Evolutionary conservation across 2,329 filamentous ascomycete species (phyloP).

Genomic region (Leptodontidium sp.): DNA sequence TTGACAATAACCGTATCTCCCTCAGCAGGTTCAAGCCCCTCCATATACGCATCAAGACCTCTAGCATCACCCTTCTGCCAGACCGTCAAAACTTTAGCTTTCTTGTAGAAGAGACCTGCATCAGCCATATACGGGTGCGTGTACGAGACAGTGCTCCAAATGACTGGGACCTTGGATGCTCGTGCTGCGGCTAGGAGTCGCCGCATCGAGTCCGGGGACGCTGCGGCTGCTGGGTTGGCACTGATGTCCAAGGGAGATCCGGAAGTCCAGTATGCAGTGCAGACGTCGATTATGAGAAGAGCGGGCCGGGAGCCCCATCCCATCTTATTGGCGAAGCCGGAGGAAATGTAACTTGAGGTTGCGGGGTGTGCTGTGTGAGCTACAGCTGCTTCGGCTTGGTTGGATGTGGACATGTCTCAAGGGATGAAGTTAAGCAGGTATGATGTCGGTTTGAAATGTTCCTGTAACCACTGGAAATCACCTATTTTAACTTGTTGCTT

Average conservation of each 20-base stretch:
- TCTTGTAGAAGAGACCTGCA: conserved; percentile 54
- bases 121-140: conserved; percentile 54
- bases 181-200: conserved; percentile 53
- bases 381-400: neutral
- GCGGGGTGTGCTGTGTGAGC: conserved; percentile 1
- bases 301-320: conserved; percentile 54
- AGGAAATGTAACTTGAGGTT: conserved; percentile 7
- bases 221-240: conserved; percentile 48
- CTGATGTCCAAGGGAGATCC: conserved; percentile 53
- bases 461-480: no score
- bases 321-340: conserved; percentile 42
- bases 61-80: conserved; percentile 52
- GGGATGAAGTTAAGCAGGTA: no score
- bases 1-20: no score
- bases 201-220: conserved; percentile 50
- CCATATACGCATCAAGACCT: conserved; percentile 51
- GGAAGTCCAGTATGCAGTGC: conserved; percentile 54
- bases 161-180: conserved; percentile 48
- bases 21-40: conserved; percentile 40
- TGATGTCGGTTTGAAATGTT: no score
- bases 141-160: conserved; percentile 56
- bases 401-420: neutral
- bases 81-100: conserved; percentile 53
- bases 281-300: conserved; percentile 56
- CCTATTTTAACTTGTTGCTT: neutral